Evolutionary conservation across 768 basidiomycete species (phyloP).

Genomic region (Boletus edulis): DNA sequence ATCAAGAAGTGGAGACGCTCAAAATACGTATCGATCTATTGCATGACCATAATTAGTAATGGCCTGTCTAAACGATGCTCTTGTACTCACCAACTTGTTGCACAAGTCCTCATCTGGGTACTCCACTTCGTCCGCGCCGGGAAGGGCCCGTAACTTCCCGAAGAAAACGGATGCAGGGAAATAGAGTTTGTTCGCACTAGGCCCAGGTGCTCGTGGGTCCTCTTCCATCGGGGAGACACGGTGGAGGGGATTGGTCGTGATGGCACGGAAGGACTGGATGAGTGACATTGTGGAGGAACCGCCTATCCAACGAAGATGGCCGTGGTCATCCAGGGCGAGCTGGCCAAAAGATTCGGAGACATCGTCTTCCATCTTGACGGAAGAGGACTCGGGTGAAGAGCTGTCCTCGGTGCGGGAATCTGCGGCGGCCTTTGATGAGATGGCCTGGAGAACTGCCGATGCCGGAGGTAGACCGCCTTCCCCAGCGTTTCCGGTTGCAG

Average conservation of each 20-base stretch:
- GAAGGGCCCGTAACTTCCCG: slow-evolving; percentile 80
- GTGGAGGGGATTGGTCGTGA: slow-evolving; percentile 70
- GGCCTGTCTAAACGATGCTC: slow-evolving; percentile 11
- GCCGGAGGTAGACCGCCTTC: slow-evolving; percentile 23
- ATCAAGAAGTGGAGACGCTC: slow-evolving; percentile 82
- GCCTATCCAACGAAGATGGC: slow-evolving; percentile 90
- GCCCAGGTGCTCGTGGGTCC: slow-evolving; percentile 74
- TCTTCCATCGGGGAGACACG: slow-evolving; percentile 84
- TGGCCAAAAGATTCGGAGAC: slow-evolving; percentile 85
- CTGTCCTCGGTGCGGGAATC: slow-evolving; percentile 33
- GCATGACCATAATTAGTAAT: slow-evolving; percentile 22
- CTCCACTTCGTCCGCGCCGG: slow-evolving; percentile 82
- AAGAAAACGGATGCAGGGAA: slow-evolving; percentile 88
- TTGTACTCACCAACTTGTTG: slow-evolving; percentile 71
- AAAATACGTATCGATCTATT: slow-evolving; percentile 85
- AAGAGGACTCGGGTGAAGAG: slow-evolving; percentile 33
- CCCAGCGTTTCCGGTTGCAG: slow-evolving; percentile 10
- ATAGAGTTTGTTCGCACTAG: slow-evolving; percentile 81
- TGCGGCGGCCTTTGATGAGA: slow-evolving; percentile 37
- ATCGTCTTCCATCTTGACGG: slow-evolving; percentile 55
- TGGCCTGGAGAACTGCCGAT: slow-evolving; percentile 32
- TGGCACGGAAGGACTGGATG: slow-evolving; percentile 80
- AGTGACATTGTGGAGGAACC: slow-evolving; percentile 91
- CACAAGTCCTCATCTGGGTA: slow-evolving; percentile 82
- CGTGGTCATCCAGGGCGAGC: slow-evolving; percentile 84